Evolutionary conservation across 495 filamentous ascomycete genomes (phyloP).

Genomic region (Endocarpon pusillum): DNA sequence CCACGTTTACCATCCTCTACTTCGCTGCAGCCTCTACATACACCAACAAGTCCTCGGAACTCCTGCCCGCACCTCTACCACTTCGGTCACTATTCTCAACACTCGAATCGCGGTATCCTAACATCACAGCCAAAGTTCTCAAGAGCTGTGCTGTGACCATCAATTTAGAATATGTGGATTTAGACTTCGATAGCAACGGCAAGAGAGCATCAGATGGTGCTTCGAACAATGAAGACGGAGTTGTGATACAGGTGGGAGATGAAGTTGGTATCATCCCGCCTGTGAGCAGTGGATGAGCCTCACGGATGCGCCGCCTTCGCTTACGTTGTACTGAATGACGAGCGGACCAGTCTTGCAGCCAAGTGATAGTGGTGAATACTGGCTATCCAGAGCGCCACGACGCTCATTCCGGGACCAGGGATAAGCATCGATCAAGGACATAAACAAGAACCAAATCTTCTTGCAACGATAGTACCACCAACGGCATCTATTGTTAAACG

Average conservation of each 20-base stretch:
- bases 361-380: too few relatives aligned
- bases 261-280: slow-evolving; percentile 94
- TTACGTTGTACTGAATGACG: too few relatives aligned
- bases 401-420: too few relatives aligned
- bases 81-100: slow-evolving; percentile 44
- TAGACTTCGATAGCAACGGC: too few relatives aligned
- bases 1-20: slow-evolving; percentile 62
- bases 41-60: slow-evolving; percentile 54
- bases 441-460: too few relatives aligned
- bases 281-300: slow-evolving; percentile 62
- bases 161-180: slow-evolving; percentile 76
- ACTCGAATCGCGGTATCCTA: slow-evolving; percentile 65
- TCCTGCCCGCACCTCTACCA: slow-evolving; percentile 53
- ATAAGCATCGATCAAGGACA: too few relatives aligned
- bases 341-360: too few relatives aligned
- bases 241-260: slow-evolving; percentile 55
- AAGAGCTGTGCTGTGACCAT: slow-evolving; percentile 66
- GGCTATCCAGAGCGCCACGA: too few relatives aligned
- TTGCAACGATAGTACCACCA: too few relatives aligned
- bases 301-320: too few relatives aligned
- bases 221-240: slow-evolving; percentile 12
- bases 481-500: too few relatives aligned
- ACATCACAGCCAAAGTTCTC: slow-evolving; percentile 60
- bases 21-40: slow-evolving; percentile 66
- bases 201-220: slow-evolving; percentile 19